Evolutionary conservation across 1,284 basidiomycete genomes (phyloP), one percentile per base, ranked within the genome.

Genomic region (Cutaneotrichosporon cutaneum): DNA sequence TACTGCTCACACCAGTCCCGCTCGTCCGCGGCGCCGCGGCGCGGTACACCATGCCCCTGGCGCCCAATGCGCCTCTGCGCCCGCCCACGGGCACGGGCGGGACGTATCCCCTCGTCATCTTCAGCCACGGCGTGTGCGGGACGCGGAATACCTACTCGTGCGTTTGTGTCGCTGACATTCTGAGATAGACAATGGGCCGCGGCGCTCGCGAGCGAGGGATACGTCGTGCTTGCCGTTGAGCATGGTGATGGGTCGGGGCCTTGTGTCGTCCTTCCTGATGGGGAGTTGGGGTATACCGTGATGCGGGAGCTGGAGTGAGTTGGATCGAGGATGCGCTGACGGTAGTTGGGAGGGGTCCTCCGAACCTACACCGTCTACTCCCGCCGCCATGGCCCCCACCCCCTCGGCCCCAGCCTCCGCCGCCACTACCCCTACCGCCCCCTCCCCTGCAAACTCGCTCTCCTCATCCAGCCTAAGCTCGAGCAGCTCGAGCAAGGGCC

Each of bases 111-210:
- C 81, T 92, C 16, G 84, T 90, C 32, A 83, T 91, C 51, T 91
- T 91, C 77, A 90, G 88, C 18, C 90, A 92, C 79, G 90, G 90
- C 21, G 82, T 92, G 13, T 87, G 85, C n/a, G 90, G 90, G 0
- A 86, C 84, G 45, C 81, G 86, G 24, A 88, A 85, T 1, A 84
- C 85, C 1, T 92, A 91, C 73, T 88, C 85, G 86, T 85, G 62
- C 42, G 71, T 64, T n/a, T n/a, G n/a, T n/a, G n/a, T n/a, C n/a
- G n/a, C n/a, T n/a, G n/a, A 21, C 4, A 5, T 8, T n/a, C 32
- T n/a, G 16, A 10, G 21, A 27, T 66, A 88, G 88, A 64, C 87
- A 90, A 76, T 77, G 87, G 62, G 91, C 89, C 70, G 81, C 83
- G 2, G 82, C 83, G 14, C 77, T 92, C 27, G 90, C 90, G 3